Base-by-base conservation (phyloP, 768 basidiomycete genomes). In the Lyophyllum semitale region DNA sequence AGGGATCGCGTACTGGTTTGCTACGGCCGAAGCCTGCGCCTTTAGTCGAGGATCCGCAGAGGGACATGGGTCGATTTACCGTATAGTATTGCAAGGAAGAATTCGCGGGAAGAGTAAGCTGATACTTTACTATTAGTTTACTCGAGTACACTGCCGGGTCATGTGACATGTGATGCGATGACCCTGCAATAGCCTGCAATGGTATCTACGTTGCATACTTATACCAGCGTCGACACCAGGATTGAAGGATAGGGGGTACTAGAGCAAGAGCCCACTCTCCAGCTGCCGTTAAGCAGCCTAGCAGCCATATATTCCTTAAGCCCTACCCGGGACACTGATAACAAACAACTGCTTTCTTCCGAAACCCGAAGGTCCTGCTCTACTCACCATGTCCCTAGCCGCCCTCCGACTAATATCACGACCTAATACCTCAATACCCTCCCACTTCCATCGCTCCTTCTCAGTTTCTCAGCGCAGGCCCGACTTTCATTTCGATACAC, bases 401-500 rank as follows among this genome's bases (percentile, higher is more conserved):
- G 43, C 46, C 4, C 41, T 60, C 23, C 61, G 59, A 32, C 26
- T 41, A 38, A 26, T 57, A 7, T 23, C 53, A 41, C 27, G 32
- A 38, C 41, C 44, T 22, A 4, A 48, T 32, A 5, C 52, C 44
- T 17, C 57, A 23, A 15, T 18, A 23, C 9, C n/a, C 37, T 38
- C 37, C 4, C 37, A 4, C 2, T 22, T 62, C 38, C 17, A 18
- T 15, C 70, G 73, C 27, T 51, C 63, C 2, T 73, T 79, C 55
- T 71, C 69, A 13, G 56, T 68, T 7, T 67, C 74, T 9, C 22
- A 50, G 2, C 46, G 45, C 12, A 60, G 66, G 49, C 44, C 61
- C 30, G 79, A 82, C 69, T 92, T 91, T 67, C 94, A 95, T 68
- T 98, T 98, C 61, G 96, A 98, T 68, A 98, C 95, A 1, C 93